A percentile compares a stretch with the other conserved stretches of the same genome.
phyloP scores from a whole-genome alignment of 2,329 filamentous ascomycete species.

The Colletotrichum simmondsii region DNA sequence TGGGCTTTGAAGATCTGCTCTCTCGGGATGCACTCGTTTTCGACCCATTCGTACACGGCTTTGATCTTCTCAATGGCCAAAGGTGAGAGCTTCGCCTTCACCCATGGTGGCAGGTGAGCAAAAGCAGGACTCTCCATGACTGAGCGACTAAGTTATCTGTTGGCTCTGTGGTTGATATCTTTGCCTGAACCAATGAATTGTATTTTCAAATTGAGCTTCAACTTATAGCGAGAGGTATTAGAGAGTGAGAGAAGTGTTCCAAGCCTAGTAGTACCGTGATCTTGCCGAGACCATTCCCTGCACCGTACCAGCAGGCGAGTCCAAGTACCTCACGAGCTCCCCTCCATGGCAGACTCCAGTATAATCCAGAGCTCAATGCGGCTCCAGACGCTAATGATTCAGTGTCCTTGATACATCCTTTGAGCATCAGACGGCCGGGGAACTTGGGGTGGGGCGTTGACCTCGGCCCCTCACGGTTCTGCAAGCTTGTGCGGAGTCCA shows the following conservation, averaged over 20 bases:
- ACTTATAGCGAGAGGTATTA: background rate
- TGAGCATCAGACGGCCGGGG: background rate
- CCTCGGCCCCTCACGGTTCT: slow-evolving; percentile 11
- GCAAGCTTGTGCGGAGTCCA: slow-evolving; percentile 3
- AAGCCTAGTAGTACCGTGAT: too few relatives aligned
- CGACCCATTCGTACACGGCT: slow-evolving; percentile 53
- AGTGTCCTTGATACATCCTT: background rate
- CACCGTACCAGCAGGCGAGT: too few relatives aligned
- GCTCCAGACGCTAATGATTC: background rate
- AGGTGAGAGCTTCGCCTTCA: slow-evolving; percentile 41
- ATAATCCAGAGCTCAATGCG: background rate
- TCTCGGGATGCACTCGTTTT: slow-evolving; percentile 54
- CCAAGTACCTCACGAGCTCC: background rate
- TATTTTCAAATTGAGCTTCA: background rate
- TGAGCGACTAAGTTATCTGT: background rate
- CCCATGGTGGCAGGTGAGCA: slow-evolving; percentile 41
- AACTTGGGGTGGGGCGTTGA: background rate
- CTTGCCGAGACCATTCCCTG: background rate
- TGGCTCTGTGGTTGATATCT: background rate
- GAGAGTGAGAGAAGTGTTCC: background rate
- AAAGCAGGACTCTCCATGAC: slow-evolving; percentile 41
- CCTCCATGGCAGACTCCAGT: slow-evolving; percentile 2
- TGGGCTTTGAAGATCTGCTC: slow-evolving; percentile 55
- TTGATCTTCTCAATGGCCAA: slow-evolving; percentile 54
- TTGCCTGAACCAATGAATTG: background rate